Base-by-base conservation (phyloP, 352 stramenopile genomes). In the Globisporangium heterothallicum region DNA sequence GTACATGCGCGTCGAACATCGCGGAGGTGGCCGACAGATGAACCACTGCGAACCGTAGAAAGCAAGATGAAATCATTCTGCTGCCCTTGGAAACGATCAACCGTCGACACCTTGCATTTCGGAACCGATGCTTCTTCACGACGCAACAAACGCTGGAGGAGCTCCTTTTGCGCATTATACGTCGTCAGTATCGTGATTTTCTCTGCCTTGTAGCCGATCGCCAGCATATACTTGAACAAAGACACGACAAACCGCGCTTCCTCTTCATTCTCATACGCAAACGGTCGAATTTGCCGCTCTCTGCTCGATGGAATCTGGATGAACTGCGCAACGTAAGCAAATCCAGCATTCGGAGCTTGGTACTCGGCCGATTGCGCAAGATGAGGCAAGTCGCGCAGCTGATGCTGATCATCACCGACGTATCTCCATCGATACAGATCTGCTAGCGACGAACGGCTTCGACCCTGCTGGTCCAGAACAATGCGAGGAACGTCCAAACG, bases 61-160 rank as follows among this genome's bases (percentile, higher is more conserved):
- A 99, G 61, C 48, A 99, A 64, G n/a, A 99, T 73, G 56, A 91
- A 94, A 63, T 98, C 92, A 59, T 96, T 98, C 61, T 98, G 92
- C 58, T 98, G 88, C 22, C 94, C 92, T 75, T 98, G 94, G 64
- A 96, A 98, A 45, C 94, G 75, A 74, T 99, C 95, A 5, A 99
- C 87, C 6, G 94, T 98, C 16, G 76, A 92, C 18, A 99, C 74
- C 7, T 64, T 55, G 34, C 56, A 73, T 6, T 22, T 58, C 14
- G 56, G 58, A 3, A 56, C 36, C 19, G 35, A 40, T n/a, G n/a
- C n/a, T 8, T 43, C 36, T 18, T 68, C 49, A 13, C 58, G 35
- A 30, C 57, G 42, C 21, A 99, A 49, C 41, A 98, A 77, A 34
- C 97, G 89, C 27, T 75, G 42, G 30, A 99, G 74, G 22, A 98